A percentile compares a stretch with the other conserved stretches of the same genome.
Evolutionary conservation across 2,329 filamentous ascomycete species (phyloP).

Genomic region (Colletotrichum sp.): DNA sequence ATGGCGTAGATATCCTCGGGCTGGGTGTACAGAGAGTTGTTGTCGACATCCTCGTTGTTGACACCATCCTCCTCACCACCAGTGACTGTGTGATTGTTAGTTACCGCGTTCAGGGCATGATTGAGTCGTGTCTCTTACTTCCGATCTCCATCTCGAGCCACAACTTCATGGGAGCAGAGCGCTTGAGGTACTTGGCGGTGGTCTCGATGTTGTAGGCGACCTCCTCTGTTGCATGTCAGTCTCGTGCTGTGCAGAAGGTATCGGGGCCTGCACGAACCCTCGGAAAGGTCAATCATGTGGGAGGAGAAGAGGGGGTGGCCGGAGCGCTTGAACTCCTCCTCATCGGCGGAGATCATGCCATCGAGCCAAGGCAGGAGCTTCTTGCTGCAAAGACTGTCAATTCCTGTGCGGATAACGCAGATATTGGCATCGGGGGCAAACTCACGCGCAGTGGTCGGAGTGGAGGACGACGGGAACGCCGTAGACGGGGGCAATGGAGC

Average conservation of each 20-base stretch:
- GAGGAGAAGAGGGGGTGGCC: conserved; percentile 92
- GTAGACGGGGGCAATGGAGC: conserved; percentile 84
- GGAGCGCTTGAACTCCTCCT: conserved; percentile 92
- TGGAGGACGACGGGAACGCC: conserved; percentile 91
- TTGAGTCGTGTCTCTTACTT: conserved; percentile 28
- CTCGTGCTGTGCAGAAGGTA: background rate
- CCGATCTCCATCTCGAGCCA: conserved; percentile 94
- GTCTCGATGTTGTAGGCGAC: conserved; percentile 92
- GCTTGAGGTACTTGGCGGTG: conserved; percentile 92
- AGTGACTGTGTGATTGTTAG: conserved; percentile 63
- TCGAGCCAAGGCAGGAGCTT: conserved; percentile 98
- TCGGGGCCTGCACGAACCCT: conserved; percentile 50
- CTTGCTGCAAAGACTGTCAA: conserved; percentile 56
- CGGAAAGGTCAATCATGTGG: conserved; percentile 98
- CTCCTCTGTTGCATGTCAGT: conserved; percentile 48
- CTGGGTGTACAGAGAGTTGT: conserved; percentile 96
- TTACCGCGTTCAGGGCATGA: background rate
- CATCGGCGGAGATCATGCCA: conserved; percentile 92
- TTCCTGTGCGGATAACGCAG: background rate
- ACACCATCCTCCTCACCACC: conserved; percentile 98
- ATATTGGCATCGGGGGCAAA: background rate
- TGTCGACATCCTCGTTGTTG: conserved; percentile 98
- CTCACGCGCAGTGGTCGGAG: conserved; percentile 89
- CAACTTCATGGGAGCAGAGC: conserved; percentile 95
- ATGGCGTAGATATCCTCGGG: conserved; percentile 95